Percentiles rank a stretch among this genome's conserved stretches.
Evolutionary conservation across 2,329 filamentous ascomycete species (phyloP).

Genomic region (Ascochyta pisi): DNA sequence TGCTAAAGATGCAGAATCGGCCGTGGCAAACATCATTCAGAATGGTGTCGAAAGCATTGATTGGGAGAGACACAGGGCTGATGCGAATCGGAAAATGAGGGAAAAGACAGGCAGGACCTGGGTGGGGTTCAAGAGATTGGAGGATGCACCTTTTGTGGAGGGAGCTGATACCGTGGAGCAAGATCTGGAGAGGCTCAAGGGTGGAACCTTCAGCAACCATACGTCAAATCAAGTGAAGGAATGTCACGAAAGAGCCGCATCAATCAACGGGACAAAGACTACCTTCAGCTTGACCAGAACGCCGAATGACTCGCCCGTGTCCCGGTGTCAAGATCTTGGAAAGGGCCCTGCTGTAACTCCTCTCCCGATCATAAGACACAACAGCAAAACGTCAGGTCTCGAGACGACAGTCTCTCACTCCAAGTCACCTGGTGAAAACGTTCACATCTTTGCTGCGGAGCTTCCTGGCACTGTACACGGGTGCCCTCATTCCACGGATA

Average conservation of each 20-base stretch:
- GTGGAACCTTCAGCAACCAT: background rate
- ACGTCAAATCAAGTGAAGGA: background rate
- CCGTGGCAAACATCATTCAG: background rate
- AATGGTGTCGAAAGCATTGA: background rate
- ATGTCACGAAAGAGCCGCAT: background rate
- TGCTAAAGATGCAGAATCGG: background rate
- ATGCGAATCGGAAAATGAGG: background rate
- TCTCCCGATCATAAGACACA: background rate
- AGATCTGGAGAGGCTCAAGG: background rate
- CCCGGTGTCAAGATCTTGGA: background rate
- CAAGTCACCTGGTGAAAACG: background rate
- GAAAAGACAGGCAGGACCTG: background rate
- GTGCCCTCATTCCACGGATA: no score
- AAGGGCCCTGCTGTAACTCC: background rate
- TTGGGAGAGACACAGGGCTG: background rate
- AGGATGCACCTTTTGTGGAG: background rate
- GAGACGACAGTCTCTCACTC: background rate
- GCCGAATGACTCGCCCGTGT: background rate
- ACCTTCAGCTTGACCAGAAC: background rate
- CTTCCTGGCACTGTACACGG: background rate
- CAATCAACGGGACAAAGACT: background rate
- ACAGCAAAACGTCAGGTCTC: no score
- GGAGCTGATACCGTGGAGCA: no score
- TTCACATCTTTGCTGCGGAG: background rate
- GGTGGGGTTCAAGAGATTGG: background rate